Evolutionary conservation across 1,284 basidiomycete species (phyloP).

Genomic region (Naganishia liquefaciens): DNA sequence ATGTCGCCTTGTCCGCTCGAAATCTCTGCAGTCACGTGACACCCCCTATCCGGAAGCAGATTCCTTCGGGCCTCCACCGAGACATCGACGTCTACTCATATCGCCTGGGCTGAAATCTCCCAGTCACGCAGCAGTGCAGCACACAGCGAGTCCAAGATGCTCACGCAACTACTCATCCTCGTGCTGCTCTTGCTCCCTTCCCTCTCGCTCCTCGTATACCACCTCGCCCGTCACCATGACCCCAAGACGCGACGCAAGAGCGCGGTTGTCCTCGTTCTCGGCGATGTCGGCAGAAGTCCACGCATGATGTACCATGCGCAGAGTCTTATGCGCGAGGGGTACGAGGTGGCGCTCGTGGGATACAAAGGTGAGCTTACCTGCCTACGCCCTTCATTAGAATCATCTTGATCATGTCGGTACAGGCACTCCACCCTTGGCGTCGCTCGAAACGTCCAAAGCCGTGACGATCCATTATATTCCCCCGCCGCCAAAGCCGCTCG

Average conservation of each 20-base stretch:
- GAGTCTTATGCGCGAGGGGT: slow-evolving; percentile 79
- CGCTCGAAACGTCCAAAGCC: neutral
- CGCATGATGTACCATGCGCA: slow-evolving; percentile 99
- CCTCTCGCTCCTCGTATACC: slow-evolving; percentile 3
- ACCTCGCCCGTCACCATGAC: slow-evolving; percentile 6
- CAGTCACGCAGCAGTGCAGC: neutral
- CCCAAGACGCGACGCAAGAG: slow-evolving; percentile 42
- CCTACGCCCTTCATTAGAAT: neutral
- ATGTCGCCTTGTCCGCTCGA: neutral
- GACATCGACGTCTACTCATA: neutral
- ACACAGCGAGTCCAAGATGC: neutral
- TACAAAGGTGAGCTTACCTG: slow-evolving; percentile 67
- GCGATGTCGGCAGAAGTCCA: slow-evolving; percentile 92
- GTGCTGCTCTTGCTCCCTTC: slow-evolving; percentile 11
- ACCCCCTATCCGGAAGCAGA: neutral
- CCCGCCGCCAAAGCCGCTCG: neutral
- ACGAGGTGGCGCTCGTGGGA: slow-evolving; percentile 79
- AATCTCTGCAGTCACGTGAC: slow-evolving; percentile 1
- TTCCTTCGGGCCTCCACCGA: neutral
- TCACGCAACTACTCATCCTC: slow-evolving; percentile 24
- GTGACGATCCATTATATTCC: slow-evolving; percentile 17
- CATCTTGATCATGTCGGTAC: neutral
- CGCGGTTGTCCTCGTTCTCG: slow-evolving; percentile 86
- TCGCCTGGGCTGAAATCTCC: neutral
- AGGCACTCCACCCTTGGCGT: slow-evolving; percentile 13